Conservation (phyloP, 495 filamentous ascomycete species). For the Choiromyces venosus region DNA sequence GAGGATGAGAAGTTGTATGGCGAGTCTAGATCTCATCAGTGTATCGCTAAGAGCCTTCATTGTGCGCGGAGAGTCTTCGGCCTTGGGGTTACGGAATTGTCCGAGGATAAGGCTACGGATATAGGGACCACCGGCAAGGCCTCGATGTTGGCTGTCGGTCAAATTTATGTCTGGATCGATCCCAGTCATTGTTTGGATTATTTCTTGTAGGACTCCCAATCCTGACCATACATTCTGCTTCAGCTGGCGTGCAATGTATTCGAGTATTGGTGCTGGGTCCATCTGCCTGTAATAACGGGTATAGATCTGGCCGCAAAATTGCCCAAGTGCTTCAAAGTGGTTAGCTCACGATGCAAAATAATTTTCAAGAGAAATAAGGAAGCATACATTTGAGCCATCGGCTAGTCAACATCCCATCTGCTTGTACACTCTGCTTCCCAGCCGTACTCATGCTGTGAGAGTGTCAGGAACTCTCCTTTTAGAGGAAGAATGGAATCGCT, state of each 20-base stretch:
- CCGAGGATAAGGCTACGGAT: constrained; percentile 73
- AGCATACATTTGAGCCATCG: constrained; percentile 61
- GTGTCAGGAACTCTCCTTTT: constrained; percentile 55
- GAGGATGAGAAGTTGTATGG: constrained; percentile 72
- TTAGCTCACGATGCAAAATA: constrained; percentile 1
- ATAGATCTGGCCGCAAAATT: constrained; percentile 82
- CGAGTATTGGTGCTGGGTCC: constrained; percentile 77
- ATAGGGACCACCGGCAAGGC: constrained; percentile 76
- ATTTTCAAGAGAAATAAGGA: constrained; percentile 22
- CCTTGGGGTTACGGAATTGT: constrained; percentile 70
- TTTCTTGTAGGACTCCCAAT: constrained; percentile 77
- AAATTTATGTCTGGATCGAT: constrained; percentile 78
- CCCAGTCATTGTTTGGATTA: constrained; percentile 86
- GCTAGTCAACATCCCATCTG: constrained; percentile 78
- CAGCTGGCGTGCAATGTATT: constrained; percentile 82
- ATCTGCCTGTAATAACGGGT: constrained; percentile 71
- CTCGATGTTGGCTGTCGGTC: constrained; percentile 76
- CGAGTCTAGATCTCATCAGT: constrained; percentile 53
- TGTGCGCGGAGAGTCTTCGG: constrained; percentile 68
- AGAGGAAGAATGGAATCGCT: constrained; percentile 59
- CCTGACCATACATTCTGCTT: constrained; percentile 74
- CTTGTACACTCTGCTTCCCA: constrained; percentile 72
- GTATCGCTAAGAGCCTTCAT: constrained; percentile 70
- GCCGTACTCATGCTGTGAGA: constrained; percentile 43
- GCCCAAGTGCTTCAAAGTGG: constrained; percentile 60